A percentile compares a stretch with the other conserved stretches of the same genome.
Evolutionary conservation across 2,329 filamentous ascomycete genomes (phyloP).

Genomic region (Alternaria metachromatica): DNA sequence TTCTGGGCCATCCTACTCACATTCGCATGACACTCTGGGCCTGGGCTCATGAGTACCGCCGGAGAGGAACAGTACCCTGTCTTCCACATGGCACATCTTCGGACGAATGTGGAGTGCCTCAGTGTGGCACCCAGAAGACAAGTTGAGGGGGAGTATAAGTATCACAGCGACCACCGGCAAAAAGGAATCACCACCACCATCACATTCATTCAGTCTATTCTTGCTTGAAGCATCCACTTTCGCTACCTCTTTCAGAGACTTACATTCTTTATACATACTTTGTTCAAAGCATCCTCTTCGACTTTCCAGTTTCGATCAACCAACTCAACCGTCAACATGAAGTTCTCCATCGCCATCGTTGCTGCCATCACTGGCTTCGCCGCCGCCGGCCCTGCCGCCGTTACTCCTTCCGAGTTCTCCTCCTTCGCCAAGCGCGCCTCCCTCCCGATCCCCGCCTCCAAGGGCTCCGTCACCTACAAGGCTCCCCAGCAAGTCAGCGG

Average conservation of each 20-base stretch:
- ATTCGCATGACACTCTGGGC: background rate
- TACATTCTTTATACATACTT: conserved; percentile 32
- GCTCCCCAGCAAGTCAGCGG: conserved; percentile 30
- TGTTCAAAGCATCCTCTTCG: conserved; percentile 13
- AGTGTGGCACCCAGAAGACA: background rate
- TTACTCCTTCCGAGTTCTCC: conserved; percentile 32
- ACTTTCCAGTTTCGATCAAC: conserved; percentile 20
- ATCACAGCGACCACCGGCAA: conserved; percentile 3
- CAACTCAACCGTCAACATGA: conserved; percentile 37
- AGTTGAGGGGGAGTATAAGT: conserved; percentile 16
- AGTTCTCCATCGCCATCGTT: conserved; percentile 37
- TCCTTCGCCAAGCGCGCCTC: conserved; percentile 39
- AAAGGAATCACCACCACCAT: conserved; percentile 16
- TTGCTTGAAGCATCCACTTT: conserved; percentile 36
- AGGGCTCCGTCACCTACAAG: conserved; percentile 41
- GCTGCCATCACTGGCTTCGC: conserved; percentile 38
- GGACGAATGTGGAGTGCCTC: background rate
- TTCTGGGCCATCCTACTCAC: background rate
- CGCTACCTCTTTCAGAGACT: conserved; percentile 15
- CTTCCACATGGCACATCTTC: conserved; percentile 2
- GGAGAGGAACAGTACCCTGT: background rate
- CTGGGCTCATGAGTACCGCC: background rate
- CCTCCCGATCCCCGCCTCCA: conserved; percentile 40
- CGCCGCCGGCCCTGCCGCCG: conserved; percentile 36
- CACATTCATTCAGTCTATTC: conserved; percentile 27